Conservation (phyloP, 2,329 filamentous ascomycete species). For the Ceratocystis ficicola region DNA sequence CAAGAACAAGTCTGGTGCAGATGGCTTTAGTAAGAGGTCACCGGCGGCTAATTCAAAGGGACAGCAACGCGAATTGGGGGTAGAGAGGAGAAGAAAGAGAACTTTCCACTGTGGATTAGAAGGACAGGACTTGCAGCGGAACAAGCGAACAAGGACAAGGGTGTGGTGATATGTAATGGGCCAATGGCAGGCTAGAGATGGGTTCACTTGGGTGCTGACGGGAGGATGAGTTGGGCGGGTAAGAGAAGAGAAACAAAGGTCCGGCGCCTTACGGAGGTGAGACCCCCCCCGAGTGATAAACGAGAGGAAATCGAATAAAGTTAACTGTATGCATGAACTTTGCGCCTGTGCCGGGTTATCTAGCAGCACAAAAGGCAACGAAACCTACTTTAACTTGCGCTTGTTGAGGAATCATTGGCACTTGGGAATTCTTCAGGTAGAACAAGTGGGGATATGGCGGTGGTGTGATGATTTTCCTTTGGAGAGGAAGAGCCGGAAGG, state of each 20-base stretch:
- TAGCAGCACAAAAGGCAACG: not conserved
- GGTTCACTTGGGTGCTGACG: not conserved
- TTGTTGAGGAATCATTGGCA: not conserved
- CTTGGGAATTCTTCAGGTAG: conserved; percentile 1
- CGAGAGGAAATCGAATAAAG: not conserved
- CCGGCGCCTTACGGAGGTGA: not conserved
- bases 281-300: not conserved
- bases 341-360: not conserved
- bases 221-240: conserved; percentile 2
- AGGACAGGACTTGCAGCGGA: too few relatives aligned
- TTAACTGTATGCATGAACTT: not conserved
- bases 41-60: conserved; percentile 17
- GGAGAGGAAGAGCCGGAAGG: too few relatives aligned
- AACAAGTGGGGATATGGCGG: not conserved
- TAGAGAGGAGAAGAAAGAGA: not conserved
- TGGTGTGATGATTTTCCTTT: too few relatives aligned
- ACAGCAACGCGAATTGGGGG: not conserved
- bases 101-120: too few relatives aligned
- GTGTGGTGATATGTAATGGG: not conserved
- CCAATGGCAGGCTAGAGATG: conserved; percentile 3
- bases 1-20: not conserved
- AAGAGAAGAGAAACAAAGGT: not conserved
- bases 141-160: too few relatives aligned
- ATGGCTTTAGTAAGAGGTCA: conserved; percentile 12
- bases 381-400: not conserved